Evolutionary conservation across 2,329 filamentous ascomycete species (phyloP), one percentile per base, ranked within the genome.

Genomic region (Rhinocladiella mackenziei): DNA sequence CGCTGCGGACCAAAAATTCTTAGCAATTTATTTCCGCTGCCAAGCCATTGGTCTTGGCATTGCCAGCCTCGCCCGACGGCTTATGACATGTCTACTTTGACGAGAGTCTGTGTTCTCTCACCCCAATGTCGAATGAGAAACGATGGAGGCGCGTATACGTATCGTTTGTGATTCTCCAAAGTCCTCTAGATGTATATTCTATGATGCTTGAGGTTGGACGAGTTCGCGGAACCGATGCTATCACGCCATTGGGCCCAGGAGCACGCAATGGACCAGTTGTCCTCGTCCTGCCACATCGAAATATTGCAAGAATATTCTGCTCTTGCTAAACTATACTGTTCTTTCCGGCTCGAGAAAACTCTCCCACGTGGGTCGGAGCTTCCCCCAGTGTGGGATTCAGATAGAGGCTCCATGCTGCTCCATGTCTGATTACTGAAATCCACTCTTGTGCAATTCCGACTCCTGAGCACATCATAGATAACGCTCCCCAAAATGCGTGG

Each of bases 191-290:
- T n/a, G 8, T 26, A 26, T 28, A 23, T 32, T 31, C 32, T 13
- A 31, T 26, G 41, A 31, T 26, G 41, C 34, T 33, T 7, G 18
- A n/a, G n/a, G 23, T 26, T 8, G 11, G 18, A 19, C 18, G 5
- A 47, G 17, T 11, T 6, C 19, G 5, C 8, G 17, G 32, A 35
- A 37, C 40, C 30, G 36, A 5, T 20, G 10, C n/a, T 15, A 41
- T 41, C 38, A 33, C 38, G 38, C 29, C 35, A 48, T 48, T 23
- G 36, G 11, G 14, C 29, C 37, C 15, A 22, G 14, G 25, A 48
- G 45, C 45, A 48, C 45, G 45, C 45, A 39, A 48, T 48, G 30
- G 23, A 36, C 37, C 30, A 34, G 22, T 10, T 18, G 14, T 44
- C 31, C 35, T 25, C 22, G 20, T 34, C 26, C 40, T 31, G 19